Evolutionary conservation across 257 asterid genomes (phyloP).

Genomic region (Nyctanthes arbortristis): DNA sequence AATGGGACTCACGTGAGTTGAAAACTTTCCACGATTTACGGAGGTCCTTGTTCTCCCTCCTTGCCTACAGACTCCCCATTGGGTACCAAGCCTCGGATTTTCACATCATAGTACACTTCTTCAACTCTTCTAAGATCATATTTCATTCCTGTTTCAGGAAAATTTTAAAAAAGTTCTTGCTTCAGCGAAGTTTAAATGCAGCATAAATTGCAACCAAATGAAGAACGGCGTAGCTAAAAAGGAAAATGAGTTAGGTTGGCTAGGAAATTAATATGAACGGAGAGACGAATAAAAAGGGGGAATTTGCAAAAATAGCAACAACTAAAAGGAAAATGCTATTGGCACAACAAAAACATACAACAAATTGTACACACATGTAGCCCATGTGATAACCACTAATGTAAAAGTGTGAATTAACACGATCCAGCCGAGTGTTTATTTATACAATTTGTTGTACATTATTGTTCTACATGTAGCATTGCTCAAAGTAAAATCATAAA

Average conservation of each 20-base stretch:
- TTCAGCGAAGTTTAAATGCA: background rate
- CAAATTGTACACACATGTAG: too few relatives aligned
- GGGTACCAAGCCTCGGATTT: slow-evolving; percentile 79
- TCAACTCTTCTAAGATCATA: slow-evolving; percentile 90
- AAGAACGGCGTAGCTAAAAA: background rate
- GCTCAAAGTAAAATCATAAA: too few relatives aligned
- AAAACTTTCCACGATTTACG: slow-evolving; percentile 21
- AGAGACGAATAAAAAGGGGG: background rate
- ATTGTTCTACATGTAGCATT: too few relatives aligned
- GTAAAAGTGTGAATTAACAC: too few relatives aligned
- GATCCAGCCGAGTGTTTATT: too few relatives aligned
- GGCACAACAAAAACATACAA: too few relatives aligned
- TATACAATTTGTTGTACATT: too few relatives aligned
- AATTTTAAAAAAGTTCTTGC: background rate
- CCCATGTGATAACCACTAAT: too few relatives aligned
- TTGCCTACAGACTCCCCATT: slow-evolving; percentile 34
- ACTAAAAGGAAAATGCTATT: too few relatives aligned
- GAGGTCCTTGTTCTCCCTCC: slow-evolving; percentile 34
- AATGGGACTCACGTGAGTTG: background rate
- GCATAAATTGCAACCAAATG: slow-evolving; percentile 7
- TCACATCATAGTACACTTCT: slow-evolving; percentile 88
- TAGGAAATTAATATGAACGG: too few relatives aligned
- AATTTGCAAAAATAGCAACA: slow-evolving; percentile 13
- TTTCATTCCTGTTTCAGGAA: slow-evolving; percentile 74
- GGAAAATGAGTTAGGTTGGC: too few relatives aligned